Conservation (phyloP, 2,329 filamentous ascomycete species). For the Paraphoma sp. region DNA sequence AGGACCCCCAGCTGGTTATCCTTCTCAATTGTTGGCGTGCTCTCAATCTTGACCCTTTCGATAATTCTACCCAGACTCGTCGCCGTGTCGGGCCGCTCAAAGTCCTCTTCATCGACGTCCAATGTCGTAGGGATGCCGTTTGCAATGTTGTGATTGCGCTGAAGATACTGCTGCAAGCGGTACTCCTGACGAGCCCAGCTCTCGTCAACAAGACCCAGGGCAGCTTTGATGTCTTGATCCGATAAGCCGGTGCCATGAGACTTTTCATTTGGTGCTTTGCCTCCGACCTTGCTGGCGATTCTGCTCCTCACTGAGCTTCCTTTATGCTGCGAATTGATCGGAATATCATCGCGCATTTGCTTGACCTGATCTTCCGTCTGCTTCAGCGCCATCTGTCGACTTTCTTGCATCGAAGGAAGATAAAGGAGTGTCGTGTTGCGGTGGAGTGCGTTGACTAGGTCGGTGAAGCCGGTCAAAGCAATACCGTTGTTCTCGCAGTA, state of each 20-base stretch:
- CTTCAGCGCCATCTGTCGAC: conserved; percentile 67
- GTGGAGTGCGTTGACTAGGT: conserved; percentile 71
- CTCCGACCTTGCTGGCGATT: conserved; percentile 39
- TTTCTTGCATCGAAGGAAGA: conserved; percentile 68
- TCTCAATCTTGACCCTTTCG: conserved; percentile 54
- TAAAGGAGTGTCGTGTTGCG: conserved; percentile 68
- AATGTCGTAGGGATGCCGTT: conserved; percentile 52
- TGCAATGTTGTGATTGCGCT: conserved; percentile 55
- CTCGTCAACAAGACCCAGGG: conserved; percentile 55
- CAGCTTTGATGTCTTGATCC: conserved; percentile 59
- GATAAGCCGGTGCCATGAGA: conserved; percentile 40
- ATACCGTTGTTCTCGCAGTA: conserved; percentile 77
- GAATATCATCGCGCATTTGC: conserved; percentile 54
- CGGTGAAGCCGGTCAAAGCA: conserved; percentile 72
- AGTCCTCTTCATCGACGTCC: conserved; percentile 55
- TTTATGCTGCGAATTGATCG: conserved; percentile 33
- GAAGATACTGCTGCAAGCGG: conserved; percentile 54
- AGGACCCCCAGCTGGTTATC: conserved; percentile 37
- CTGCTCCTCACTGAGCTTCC: conserved; percentile 43
- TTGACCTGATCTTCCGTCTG: conserved; percentile 64
- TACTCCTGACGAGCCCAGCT: conserved; percentile 59
- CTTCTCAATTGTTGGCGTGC: conserved; percentile 52
- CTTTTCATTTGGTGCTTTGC: conserved; percentile 33
- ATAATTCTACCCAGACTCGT: conserved; percentile 50
- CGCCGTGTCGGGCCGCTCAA: conserved; percentile 51